Base-by-base conservation (phyloP, 352 stramenopile species). In the Thalassiosira exigua region DNA sequence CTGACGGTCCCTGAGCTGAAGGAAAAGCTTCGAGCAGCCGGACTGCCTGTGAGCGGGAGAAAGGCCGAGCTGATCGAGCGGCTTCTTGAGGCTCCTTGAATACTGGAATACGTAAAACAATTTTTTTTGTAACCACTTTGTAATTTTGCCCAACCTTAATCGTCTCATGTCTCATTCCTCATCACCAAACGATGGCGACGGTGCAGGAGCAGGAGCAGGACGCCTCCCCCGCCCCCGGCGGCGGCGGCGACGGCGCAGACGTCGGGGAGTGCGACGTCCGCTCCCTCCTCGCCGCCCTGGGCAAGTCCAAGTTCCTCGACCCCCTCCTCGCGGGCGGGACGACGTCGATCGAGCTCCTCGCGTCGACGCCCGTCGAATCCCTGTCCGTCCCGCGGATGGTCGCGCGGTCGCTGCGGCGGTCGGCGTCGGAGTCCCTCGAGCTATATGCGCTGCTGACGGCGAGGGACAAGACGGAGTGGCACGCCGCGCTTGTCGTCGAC, bases 31-130 rank as follows among this genome's bases (percentile, higher is more conserved):
- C 60, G 69, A 21, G 72, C 89, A 21, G 69, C 73, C 46, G 86
- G 86, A 26, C 62, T 92, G 9, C 88, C 86, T 58, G 71, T 93
- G 11, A 87, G 83, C 24, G 86, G 88, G n/a, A 91, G 84, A 32
- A 92, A 93, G 51, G 65, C 76, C 7, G 86, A 92, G 54, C 66
- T 92, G 22, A 91, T 92, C 69, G 79, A 90, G 42, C 79, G 86
- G 30, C 58, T 90, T 41, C n/a, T n/a, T n/a, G n/a, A n/a, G n/a
- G n/a, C n/a, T n/a, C n/a, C n/a, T n/a, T n/a, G n/a, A n/a, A n/a
- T n/a, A n/a, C n/a, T n/a, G n/a, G n/a, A n/a, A n/a, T n/a, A n/a
- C n/a, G n/a, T n/a, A n/a, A n/a, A n/a, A n/a, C n/a, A n/a, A n/a
- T n/a, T n/a, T n/a, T n/a, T n/a, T n/a, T n/a, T n/a, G n/a, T n/a